phyloP scores from a whole-genome alignment of 2,329 filamentous ascomycete species.

The Chrysoporthe austroafricana region DNA sequence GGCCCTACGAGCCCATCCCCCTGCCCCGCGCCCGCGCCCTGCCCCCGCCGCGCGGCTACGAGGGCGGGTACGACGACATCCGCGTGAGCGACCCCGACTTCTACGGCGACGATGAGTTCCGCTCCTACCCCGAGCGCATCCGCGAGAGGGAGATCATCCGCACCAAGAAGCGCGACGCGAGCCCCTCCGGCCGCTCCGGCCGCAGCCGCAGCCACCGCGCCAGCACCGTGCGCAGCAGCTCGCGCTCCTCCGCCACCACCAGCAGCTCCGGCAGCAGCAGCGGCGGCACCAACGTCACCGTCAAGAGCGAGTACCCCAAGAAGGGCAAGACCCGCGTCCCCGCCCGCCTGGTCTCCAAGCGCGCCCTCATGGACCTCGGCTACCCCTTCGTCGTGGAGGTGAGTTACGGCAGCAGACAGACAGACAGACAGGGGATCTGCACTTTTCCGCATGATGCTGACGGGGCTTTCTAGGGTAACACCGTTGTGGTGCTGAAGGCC shows the following conservation, averaged over 20 bases:
- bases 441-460: conserved; percentile 37
- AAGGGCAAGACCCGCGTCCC: conserved; percentile 92
- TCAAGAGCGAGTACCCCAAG: conserved; percentile 71
- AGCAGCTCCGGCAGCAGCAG: conserved; percentile 52
- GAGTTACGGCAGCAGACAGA: conserved; percentile 36
- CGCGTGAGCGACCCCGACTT: conserved; percentile 68
- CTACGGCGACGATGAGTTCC: conserved; percentile 74
- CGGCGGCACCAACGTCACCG: conserved; percentile 50
- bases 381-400: conserved; percentile 90
- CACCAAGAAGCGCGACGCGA: conserved; percentile 49
- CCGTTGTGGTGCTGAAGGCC: conserved; percentile 80
- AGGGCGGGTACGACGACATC: conserved; percentile 67
- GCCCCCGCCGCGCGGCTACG: conserved; percentile 63
- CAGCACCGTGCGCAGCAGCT: conserved; percentile 43
- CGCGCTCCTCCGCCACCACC: conserved; percentile 48
- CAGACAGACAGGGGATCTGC: background rate
- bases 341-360: conserved; percentile 75
- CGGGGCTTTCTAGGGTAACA: conserved; percentile 67
- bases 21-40: conserved; percentile 66
- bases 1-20: conserved; percentile 64
- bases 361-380: conserved; percentile 79
- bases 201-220: conserved; percentile 41
- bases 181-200: conserved; percentile 46
- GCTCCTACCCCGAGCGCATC: conserved; percentile 62
- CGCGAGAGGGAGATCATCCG: conserved; percentile 65